A percentile compares a stretch with the other conserved stretches of the same genome.
These are phyloP conservation scores for Erythrobasidium yunnanense DNA, from an alignment of 768 basidiomycete species.

Conservation along the genomic window DNA sequence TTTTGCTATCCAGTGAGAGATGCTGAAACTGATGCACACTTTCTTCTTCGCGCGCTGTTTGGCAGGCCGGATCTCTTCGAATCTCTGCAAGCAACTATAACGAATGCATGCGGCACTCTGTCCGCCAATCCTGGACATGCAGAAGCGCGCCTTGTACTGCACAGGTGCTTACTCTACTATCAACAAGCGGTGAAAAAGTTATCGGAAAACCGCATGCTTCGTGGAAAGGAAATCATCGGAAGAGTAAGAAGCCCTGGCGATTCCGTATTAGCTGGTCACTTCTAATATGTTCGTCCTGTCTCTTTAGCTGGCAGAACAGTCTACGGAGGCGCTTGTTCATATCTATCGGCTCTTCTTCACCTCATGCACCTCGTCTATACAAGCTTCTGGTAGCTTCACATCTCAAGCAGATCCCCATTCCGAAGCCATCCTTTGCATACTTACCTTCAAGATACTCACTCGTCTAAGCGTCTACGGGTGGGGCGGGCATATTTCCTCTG, in stretches of 20 bases:
- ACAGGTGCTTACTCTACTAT: slow-evolving; percentile 32
- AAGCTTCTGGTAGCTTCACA: slow-evolving; percentile 32
- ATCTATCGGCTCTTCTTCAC: slow-evolving; percentile 48
- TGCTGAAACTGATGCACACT: not conserved
- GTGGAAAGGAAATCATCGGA: slow-evolving; percentile 30
- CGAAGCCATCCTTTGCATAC: slow-evolving; percentile 53
- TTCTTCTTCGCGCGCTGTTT: slow-evolving; percentile 26
- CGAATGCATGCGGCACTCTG: slow-evolving; percentile 44
- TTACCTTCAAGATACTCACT: slow-evolving; percentile 62
- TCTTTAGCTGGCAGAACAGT: not conserved
- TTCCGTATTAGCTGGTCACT: slow-evolving; percentile 39
- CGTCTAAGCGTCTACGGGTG: slow-evolving; percentile 55
- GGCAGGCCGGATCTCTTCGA: slow-evolving; percentile 55
- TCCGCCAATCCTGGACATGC: slow-evolving; percentile 46
- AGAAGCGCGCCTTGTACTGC: slow-evolving; percentile 26
- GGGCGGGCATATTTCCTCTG: slow-evolving; percentile 50
- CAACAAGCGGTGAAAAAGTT: slow-evolving; percentile 32
- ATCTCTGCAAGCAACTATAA: slow-evolving; percentile 51
- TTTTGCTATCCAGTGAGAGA: not conserved
- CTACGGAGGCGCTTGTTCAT: too few relatives aligned
- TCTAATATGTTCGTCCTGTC: not conserved
- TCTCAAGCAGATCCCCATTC: slow-evolving; percentile 42
- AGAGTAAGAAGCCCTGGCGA: slow-evolving; percentile 41
- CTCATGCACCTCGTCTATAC: slow-evolving; percentile 57
- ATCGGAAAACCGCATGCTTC: slow-evolving; percentile 34